These are phyloP conservation scores for Xylaria sp. DNA, from an alignment of 2,329 filamentous ascomycete genomes.

Conservation along the genomic window DNA sequence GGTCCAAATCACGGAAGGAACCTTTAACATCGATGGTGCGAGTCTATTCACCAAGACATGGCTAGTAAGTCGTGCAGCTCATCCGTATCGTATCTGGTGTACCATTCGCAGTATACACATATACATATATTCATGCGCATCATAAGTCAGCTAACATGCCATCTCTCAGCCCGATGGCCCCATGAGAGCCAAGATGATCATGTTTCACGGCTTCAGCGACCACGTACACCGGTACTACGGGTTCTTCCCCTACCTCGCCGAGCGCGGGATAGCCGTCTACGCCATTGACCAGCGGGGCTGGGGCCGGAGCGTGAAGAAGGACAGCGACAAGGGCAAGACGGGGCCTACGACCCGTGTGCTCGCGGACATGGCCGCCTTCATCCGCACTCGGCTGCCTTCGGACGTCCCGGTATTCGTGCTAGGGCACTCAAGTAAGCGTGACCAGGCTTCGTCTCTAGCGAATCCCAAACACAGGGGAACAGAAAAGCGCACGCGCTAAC, in stretches of 20 bases:
- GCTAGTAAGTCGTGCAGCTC: constrained; percentile 58
- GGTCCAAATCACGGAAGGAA: constrained; percentile 61
- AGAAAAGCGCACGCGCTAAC: constrained; percentile 2
- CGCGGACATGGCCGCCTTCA: constrained; percentile 81
- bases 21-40: constrained; percentile 58
- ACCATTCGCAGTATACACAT: background rate
- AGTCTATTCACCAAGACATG: constrained; percentile 68
- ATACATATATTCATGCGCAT: background rate
- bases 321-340: constrained; percentile 74
- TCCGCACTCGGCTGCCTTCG: constrained; percentile 64
- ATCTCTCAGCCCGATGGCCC: constrained; percentile 62
- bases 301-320: constrained; percentile 75
- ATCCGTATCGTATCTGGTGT: background rate
- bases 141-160: constrained; percentile 4
- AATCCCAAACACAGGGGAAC: too few species aligned
- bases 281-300: constrained; percentile 90
- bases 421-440: constrained; percentile 81
- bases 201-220: constrained; percentile 92
- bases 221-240: constrained; percentile 81
- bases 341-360: constrained; percentile 80
- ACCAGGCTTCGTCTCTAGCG: too few species aligned
- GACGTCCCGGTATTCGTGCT: constrained; percentile 79
- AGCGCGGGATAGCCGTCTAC: constrained; percentile 78
- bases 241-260: constrained; percentile 77
- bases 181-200: constrained; percentile 77